A percentile compares a stretch with the other conserved stretches of the same genome.
Conservation (phyloP, 495 filamentous ascomycete genomes). For the Podospora pseudocomata region DNA sequence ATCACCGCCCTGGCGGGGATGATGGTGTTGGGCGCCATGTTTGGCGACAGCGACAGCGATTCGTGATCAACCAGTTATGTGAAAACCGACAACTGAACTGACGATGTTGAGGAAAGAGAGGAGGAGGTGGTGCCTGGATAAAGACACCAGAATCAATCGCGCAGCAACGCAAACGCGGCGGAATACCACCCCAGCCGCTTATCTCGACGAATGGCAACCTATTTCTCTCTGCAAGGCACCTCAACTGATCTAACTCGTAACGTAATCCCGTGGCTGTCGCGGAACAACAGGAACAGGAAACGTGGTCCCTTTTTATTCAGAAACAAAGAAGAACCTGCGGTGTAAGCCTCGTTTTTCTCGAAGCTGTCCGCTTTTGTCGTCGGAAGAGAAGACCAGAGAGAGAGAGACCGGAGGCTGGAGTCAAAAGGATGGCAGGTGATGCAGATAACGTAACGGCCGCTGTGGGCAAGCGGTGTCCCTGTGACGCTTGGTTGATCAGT, state of each 20-base stretch:
- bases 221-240: not conserved
- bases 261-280: not conserved
- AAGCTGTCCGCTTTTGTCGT: not conserved
- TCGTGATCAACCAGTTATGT: not conserved
- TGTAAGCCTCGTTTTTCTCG: not conserved
- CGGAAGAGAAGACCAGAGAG: not conserved
- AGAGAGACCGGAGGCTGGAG: not conserved
- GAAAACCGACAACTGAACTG: not conserved
- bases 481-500: not conserved
- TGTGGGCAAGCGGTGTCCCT: not conserved
- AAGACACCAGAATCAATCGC: constrained; percentile 7
- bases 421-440: not conserved
- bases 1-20: constrained; percentile 55
- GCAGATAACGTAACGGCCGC: not conserved
- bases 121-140: constrained; percentile 10
- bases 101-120: not conserved
- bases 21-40: constrained; percentile 38
- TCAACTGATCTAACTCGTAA: not conserved
- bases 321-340: not conserved
- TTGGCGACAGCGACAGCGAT: not conserved
- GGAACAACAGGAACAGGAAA: not conserved
- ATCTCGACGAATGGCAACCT: not conserved
- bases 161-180: not conserved
- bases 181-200: not conserved
- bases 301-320: constrained; percentile 1